Base-by-base conservation (phyloP, 768 basidiomycete genomes). In the Tremella yokohamensis region DNA sequence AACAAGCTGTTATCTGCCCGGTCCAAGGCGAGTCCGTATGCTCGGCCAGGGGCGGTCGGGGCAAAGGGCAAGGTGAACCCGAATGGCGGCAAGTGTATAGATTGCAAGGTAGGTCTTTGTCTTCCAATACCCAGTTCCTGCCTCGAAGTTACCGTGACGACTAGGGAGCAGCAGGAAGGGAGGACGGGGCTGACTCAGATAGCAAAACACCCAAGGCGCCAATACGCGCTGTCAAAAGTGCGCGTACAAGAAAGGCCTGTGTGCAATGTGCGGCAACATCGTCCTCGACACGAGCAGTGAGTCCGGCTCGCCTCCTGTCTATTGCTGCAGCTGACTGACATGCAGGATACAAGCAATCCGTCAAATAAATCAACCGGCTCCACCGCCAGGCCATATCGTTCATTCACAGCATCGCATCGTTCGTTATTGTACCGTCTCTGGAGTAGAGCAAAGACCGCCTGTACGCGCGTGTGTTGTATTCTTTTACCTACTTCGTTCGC, bases 171-270 rank as follows among this genome's bases (percentile, higher is more conserved):
- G 29, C 29, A 34, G 11, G 29, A 34, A 34, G 29, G n/a, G n/a
- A n/a, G n/a, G 49, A 52, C 24, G 45, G 24, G n/a, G 20, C 20
- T 61, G 37, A 58, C 42, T 13, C 40, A 16, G 19, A 40, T 26
- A 68, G 63, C 56, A 59, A 54, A 40, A 69, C 15, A 64, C 65
- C 13, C 62, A 70, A 52, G 29, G 29, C 29, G 29, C 29, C 29
- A 34, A 34, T 20, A 74, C 64, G 20, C 57, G 74, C 40, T 77
- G 76, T 70, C 73, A 75, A 51, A 72, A 70, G 44, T 77, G 76
- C 52, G 68, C 73, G 9, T 75, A 77, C 58, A 77, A 77, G 57
- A 77, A 77, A 67, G 75, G 70, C 12, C 49, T 76, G 8, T 78
- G 76, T 62, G 71, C 76, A 22, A 78, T 78, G n/a, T 78, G 76